Base-by-base conservation (phyloP, 2,329 filamentous ascomycete species). In the Fusarium penzigii region DNA sequence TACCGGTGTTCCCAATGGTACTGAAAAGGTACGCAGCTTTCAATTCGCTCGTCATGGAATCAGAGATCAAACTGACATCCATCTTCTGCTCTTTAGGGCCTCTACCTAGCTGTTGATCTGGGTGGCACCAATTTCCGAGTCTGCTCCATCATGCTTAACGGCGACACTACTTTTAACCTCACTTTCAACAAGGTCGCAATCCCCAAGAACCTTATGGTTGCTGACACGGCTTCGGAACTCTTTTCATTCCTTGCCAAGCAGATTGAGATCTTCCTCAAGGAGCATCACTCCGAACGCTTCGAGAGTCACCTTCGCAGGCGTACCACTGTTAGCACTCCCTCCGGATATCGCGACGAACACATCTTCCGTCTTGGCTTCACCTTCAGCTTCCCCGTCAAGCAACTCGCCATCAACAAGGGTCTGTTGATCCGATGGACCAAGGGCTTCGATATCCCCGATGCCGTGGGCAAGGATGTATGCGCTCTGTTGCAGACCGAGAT, bases 101-200 rank as follows among this genome's bases (percentile, higher is more conserved):
- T 97, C 39, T 99, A 97, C 75, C 86, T 99, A 68, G 93, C 94
- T 39, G 92, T 99, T 59, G 94, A 99, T 68, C 83, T 99, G n/a
- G 94, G 94, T 57, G 94, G 94, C 65, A 99, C 94, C 59, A 99
- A 99, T 77, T 96, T 97, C 75, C 89, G 94, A 64, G 94, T 99
- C 67, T 99, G 94, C 78, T 97, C 93, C 41, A 89, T 99, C 67
- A 84, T 90, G 64, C 81, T 99, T 55, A 92, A 96, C 70, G 94
- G 94, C 67, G 91, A 97, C 76, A 92, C 88, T 65, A 97, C 92
- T 51, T 97, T 97, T 79, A 90, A 90, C 72, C 84, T 97, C 64
- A 95, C 89, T 48, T 95, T 91, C 77, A 90, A 85, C 74, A 97
- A 97, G 76, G 89, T 95, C 51, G 84, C 92, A 56, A 95, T 99